Evolutionary conservation across 1,284 basidiomycete genomes (phyloP).

Genomic region (Cutaneotrichosporon arboriforme): DNA sequence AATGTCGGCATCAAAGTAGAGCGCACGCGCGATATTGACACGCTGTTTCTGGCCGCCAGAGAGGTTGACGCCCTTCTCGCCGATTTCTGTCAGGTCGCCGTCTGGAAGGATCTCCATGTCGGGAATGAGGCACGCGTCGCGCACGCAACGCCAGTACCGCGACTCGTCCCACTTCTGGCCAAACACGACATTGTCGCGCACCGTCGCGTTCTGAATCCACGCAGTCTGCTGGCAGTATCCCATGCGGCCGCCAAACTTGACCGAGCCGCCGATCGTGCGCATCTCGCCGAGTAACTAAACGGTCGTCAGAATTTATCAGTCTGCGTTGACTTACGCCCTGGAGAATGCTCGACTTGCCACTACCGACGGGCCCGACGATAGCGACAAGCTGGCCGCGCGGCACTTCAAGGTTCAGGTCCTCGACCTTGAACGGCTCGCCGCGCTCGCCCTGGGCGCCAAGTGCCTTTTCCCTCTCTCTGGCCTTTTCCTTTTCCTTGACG

Average conservation of each 20-base stretch:
- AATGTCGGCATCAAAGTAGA: constrained; percentile 79
- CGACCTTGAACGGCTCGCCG: constrained; percentile 53
- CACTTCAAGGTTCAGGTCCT: constrained; percentile 55
- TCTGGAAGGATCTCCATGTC: constrained; percentile 68
- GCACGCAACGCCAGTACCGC: constrained; percentile 62
- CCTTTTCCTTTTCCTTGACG: background rate
- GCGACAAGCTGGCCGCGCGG: constrained; percentile 59
- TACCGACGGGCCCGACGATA: constrained; percentile 59
- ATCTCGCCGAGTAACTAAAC: constrained; percentile 65
- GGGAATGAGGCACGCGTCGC: constrained; percentile 59
- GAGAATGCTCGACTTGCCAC: constrained; percentile 60
- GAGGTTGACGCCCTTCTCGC: constrained; percentile 48
- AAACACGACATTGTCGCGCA: constrained; percentile 58
- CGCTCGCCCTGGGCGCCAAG: background rate
- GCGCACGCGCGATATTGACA: constrained; percentile 63
- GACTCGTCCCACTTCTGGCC: constrained; percentile 63
- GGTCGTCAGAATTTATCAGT: background rate
- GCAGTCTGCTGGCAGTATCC: constrained; percentile 71
- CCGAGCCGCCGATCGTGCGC: constrained; percentile 55
- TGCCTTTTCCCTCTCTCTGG: no score
- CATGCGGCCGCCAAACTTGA: constrained; percentile 63
- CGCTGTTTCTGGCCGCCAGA: constrained; percentile 50
- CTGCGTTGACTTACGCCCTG: constrained; percentile 48
- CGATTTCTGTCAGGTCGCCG: constrained; percentile 61
- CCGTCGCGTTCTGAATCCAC: constrained; percentile 80